phyloP scores from a whole-genome alignment of 306 rosid species.

The Lupinus albus region DNA sequence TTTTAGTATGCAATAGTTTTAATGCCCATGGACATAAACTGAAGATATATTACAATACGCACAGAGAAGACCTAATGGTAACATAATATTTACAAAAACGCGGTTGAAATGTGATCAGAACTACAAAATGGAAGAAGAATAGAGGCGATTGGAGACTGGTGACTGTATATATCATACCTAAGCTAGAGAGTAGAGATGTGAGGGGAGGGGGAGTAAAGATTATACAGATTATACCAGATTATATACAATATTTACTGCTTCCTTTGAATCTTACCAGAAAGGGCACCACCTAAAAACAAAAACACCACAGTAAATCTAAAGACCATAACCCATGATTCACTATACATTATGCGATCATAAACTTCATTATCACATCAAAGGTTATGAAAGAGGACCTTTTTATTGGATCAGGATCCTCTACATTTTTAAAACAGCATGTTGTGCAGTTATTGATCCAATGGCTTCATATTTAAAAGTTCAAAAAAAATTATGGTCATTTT shows the following conservation, averaged over 20 bases:
- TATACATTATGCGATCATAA: not conserved
- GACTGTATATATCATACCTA: constrained; percentile 40
- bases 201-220: not conserved
- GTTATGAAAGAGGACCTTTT: not conserved
- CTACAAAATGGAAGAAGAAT: constrained; percentile 24
- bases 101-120: not conserved
- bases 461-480: too few species aligned
- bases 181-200: not conserved
- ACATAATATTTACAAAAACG: constrained; percentile 36
- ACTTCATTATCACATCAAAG: constrained; percentile 2
- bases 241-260: constrained; percentile 48
- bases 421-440: not conserved
- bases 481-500: too few species aligned
- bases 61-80: not conserved
- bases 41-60: not conserved
- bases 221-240: too few species aligned
- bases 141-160: constrained; percentile 1
- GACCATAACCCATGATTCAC: not conserved
- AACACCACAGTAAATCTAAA: not conserved
- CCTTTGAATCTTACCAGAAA: constrained; percentile 67
- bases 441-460: not conserved
- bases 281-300: constrained; percentile 88
- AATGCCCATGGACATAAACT: constrained; percentile 4
- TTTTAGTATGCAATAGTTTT: not conserved
- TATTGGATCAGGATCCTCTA: not conserved